Conservation (phyloP, 2,329 filamentous ascomycete genomes). For the Colletotrichum sp. region DNA sequence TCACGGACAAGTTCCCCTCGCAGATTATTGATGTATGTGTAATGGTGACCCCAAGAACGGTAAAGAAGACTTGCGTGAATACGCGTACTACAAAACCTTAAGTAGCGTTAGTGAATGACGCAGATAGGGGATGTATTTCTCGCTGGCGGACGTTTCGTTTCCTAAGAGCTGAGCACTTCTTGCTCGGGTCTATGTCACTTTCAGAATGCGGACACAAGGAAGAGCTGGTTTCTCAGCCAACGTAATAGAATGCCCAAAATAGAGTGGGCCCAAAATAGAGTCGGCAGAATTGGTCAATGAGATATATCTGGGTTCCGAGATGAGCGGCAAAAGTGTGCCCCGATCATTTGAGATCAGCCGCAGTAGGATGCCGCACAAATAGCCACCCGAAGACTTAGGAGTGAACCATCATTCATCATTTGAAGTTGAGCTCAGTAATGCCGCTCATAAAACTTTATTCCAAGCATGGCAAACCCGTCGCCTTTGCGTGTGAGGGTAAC, state of each 20-base stretch:
- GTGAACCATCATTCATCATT: too few relatives aligned
- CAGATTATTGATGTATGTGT: neutral
- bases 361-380: neutral
- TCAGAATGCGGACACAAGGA: fast-evolving
- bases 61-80: neutral
- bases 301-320: fast-evolving
- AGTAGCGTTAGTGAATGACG: neutral
- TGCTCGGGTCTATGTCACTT: neutral
- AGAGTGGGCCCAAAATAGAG: neutral
- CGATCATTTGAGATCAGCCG: neutral
- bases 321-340: neutral
- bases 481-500: neutral
- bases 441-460: neutral
- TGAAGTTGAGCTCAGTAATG: neutral
- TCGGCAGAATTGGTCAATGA: neutral
- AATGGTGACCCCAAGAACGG: neutral
- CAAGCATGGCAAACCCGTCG: neutral
- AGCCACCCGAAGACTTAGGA: neutral
- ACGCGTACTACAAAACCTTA: neutral
- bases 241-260: neutral
- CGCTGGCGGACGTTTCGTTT: neutral
- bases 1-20: neutral
- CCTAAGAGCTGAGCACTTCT: neutral
- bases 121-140: neutral
- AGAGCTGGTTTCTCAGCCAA: neutral